Evolutionary conservation across 2,329 filamentous ascomycete species (phyloP).

Genomic region (Teratosphaeria epicoccoides): DNA sequence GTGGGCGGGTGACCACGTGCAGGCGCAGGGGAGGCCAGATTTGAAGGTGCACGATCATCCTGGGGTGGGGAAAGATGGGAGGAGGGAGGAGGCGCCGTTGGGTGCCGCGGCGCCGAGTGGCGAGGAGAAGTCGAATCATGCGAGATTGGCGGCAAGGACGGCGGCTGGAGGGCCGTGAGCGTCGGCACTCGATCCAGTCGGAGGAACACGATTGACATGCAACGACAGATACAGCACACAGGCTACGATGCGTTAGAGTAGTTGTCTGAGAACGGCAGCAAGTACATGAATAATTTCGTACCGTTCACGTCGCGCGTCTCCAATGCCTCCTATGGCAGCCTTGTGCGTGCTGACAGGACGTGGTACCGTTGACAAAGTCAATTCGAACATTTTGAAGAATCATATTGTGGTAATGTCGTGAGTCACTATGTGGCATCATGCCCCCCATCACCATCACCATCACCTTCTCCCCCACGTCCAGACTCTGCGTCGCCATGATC

Average conservation of each 20-base stretch:
- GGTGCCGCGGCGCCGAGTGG: background rate
- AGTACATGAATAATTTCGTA: no score
- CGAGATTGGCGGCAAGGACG: background rate
- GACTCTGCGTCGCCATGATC: background rate
- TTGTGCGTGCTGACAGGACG: no score
- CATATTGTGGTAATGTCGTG: no score
- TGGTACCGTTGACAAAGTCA: no score
- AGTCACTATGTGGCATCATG: no score
- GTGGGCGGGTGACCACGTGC: conserved; percentile 4
- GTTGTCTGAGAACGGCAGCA: no score
- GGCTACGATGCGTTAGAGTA: no score
- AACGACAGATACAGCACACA: background rate
- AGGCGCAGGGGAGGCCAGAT: conserved; percentile 6
- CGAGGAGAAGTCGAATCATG: background rate
- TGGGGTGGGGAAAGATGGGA: background rate
- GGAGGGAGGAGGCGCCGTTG: background rate
- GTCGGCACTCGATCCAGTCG: background rate
- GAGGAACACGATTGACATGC: background rate
- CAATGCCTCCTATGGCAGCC: no score
- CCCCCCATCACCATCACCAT: no score
- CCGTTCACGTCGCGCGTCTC: no score
- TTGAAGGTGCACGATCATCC: background rate
- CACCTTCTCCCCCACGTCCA: background rate
- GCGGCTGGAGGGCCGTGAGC: background rate
- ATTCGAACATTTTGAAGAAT: no score